phyloP scores from a whole-genome alignment of 2,329 filamentous ascomycete species.

The Pyricularia sp. region DNA sequence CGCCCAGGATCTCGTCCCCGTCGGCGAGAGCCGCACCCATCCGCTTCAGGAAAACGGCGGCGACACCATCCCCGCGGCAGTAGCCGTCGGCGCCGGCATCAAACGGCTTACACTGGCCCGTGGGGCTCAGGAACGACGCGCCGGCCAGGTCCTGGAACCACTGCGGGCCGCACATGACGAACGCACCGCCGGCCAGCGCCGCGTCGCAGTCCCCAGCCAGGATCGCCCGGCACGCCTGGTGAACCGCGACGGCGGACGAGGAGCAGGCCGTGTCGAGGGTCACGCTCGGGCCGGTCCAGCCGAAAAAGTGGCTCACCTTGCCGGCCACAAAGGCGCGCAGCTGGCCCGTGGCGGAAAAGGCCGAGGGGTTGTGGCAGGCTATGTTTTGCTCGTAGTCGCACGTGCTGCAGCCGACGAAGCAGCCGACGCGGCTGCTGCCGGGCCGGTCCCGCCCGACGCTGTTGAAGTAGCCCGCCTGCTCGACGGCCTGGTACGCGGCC shows the following conservation, averaged over 20 bases:
- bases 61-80: conserved; percentile 38
- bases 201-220: conserved; percentile 19
- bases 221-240: conserved; percentile 20
- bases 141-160: conserved; percentile 14
- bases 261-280: conserved; percentile 28
- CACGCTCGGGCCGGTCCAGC: conserved; percentile 23
- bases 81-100: conserved; percentile 32
- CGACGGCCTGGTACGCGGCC: conserved; percentile 29
- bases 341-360: conserved; percentile 26
- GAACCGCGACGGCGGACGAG: conserved; percentile 23
- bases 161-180: conserved; percentile 22
- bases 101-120: conserved; percentile 23
- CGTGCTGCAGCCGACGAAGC: conserved; percentile 24
- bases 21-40: conserved; percentile 33
- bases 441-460: too few species aligned
- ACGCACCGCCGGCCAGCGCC: conserved; percentile 29
- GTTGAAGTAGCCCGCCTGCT: conserved; percentile 16
- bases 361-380: conserved; percentile 22
- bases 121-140: conserved; percentile 21
- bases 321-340: conserved; percentile 22
- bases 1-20: conserved; percentile 30
- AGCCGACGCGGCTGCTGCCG: conserved; percentile 19
- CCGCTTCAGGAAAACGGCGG: conserved; percentile 34
- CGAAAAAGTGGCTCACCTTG: conserved; percentile 23
- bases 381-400: conserved; percentile 32